Evolutionary conservation across 345 rosid species (phyloP).

Genomic region (Carallia brachiata): DNA sequence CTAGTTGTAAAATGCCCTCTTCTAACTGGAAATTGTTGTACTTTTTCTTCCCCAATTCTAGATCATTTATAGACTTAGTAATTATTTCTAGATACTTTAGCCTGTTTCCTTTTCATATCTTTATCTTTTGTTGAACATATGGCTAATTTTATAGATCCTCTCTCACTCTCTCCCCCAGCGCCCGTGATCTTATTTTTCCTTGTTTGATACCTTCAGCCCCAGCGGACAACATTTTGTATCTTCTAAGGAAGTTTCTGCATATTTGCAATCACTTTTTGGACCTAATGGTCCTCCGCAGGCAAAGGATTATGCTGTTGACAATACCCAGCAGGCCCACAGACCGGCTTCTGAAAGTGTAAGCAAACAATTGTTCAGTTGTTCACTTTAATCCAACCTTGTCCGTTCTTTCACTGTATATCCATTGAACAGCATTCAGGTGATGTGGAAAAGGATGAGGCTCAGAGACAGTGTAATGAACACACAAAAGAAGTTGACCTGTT

Average conservation of each 20-base stretch:
- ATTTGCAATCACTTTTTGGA: slow-evolving; percentile 46
- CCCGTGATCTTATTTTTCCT: neutral
- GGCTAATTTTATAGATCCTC: too few relatives aligned
- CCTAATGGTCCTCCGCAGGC: slow-evolving; percentile 23
- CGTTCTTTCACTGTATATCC: slow-evolving; percentile 11
- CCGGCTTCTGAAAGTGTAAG: slow-evolving; percentile 41
- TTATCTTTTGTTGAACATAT: too few relatives aligned
- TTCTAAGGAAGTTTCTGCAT: slow-evolving; percentile 65
- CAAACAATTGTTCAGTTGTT: slow-evolving; percentile 6
- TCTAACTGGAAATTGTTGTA: too few relatives aligned
- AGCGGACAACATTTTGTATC: slow-evolving; percentile 66
- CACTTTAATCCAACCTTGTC: slow-evolving; percentile 14
- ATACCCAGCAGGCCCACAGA: slow-evolving; percentile 24
- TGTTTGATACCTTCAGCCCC: slow-evolving; percentile 41
- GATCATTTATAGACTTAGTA: too few relatives aligned
- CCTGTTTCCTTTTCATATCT: too few relatives aligned
- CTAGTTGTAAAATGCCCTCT: too few relatives aligned
- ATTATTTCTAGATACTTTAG: too few relatives aligned
- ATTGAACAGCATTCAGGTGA: slow-evolving; percentile 33
- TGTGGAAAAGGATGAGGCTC: slow-evolving; percentile 32
- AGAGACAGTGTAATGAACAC: slow-evolving; percentile 23
- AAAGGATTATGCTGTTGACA: slow-evolving; percentile 19
- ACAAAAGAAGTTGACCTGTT: slow-evolving; percentile 33
- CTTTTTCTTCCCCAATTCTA: too few relatives aligned
- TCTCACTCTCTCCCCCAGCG: too few relatives aligned